Evolutionary conservation across 805 yeast genomes (phyloP), one percentile per base, ranked within the genome.

Genomic region (Yamadazyma akitaensis): DNA sequence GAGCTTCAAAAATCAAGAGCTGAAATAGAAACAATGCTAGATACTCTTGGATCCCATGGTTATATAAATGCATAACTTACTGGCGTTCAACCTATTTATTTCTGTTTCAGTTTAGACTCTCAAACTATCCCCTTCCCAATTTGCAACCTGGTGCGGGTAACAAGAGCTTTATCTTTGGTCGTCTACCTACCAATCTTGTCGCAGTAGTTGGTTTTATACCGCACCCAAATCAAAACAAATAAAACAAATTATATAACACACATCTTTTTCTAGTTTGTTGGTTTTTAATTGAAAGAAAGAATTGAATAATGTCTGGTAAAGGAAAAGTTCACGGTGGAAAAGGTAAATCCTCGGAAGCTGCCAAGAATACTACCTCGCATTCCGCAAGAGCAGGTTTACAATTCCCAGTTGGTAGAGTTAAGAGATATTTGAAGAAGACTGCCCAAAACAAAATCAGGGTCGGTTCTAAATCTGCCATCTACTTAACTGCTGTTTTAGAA

Each of bases 351-450:
- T 88, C 96, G 30, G 77, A 72, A 51, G 53, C 63, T 42, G 88
- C 88, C 65, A 85, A 84, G 67, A 72, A 74, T 42, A 78, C 92
- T 18, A 91, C 86, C 58, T 87, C 96, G 12, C 96, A 91, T 58
- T 88, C 96, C 5, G 96, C 96, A 9, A 84, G 95, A 68, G 97
- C 97, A 24, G 97, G 97, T 21, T 75, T 90, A 65, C 94, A 86
- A 67, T 94, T 94, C 75, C 99, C 99, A 42, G 98, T 95, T 33
- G 99, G 99, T 50, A 89, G 99, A 84, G 90, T 94, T 59, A 92
- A 94, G 81, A 83, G 99, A 76, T 92, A 90, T 67, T 77, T 94
- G 69, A 92, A 91, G 76, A 84, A 79, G 68, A 88, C 85, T 54
- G 96, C 96, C 17, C 94, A 88, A 65, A 88, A 88, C 70, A 79